Base-by-base conservation (phyloP, 2,329 filamentous ascomycete genomes). In the Aureobasidium sp. region DNA sequence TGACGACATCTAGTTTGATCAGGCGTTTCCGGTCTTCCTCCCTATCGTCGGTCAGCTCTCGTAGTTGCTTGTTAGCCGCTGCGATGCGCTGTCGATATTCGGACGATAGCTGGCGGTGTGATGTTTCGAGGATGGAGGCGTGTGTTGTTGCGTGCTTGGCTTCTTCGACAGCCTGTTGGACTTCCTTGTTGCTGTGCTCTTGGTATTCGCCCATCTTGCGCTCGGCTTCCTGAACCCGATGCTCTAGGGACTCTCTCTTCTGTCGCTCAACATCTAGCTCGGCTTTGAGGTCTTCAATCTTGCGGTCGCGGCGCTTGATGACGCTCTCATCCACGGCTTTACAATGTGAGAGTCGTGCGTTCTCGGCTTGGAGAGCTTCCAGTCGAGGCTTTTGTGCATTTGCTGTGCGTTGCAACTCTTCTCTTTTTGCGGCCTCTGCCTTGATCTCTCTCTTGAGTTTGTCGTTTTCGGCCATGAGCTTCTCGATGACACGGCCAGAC, bases 381-480 rank as follows among this genome's bases (percentile, higher is more conserved):
- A 89, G 85, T 73, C 86, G 88, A 65, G 87, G 85, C 69, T 88
- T 85, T 49, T 87, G 76, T 64, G 89, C 78, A 63, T 83, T 84
- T 11, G 86, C 81, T 4, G 83, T 81, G 69, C 88, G 84, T 66
- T 84, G 83, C n/a, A 86, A 80, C 68, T 91, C 88, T 61, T 90
- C 87, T 46, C 86, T 80, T 47, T 73, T 73, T 19, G 74, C 67
- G 55, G 72, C 69, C 62, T 77, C 74, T 2, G 74, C 71, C 33
- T 72, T 73, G 45, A 78, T 68, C 64, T 93, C 88, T 57, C 88
- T 82, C 67, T 88, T 88, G 47, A 93, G 77, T 42, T 85, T 81
- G 68, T 93, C 89, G 66, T 91, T 91, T 69, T 93, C 89, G 57
- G 86, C 85, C 69, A 90, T 89, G 58, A 94, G 81, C 69, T 85